Percentiles rank a stretch among this genome's conserved stretches.
phyloP scores from a whole-genome alignment of 257 asterid genomes.

The Nicotiana noctiflora region DNA sequence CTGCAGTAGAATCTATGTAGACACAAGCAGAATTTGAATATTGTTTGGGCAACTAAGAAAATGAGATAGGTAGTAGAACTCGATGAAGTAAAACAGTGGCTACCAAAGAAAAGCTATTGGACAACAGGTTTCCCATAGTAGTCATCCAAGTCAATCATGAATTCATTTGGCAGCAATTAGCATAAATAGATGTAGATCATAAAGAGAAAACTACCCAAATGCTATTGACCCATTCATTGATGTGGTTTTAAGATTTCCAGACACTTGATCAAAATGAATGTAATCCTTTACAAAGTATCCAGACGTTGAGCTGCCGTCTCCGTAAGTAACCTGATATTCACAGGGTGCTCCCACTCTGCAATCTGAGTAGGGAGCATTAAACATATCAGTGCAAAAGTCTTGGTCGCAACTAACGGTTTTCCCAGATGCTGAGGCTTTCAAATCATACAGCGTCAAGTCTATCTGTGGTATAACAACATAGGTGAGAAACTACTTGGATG shows the following conservation, averaged over 20 bases:
- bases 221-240: constrained; percentile 71
- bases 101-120: background rate
- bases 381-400: constrained; percentile 59
- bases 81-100: background rate
- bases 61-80: background rate
- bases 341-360: constrained; percentile 73
- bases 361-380: constrained; percentile 39
- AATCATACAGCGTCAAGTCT: constrained; percentile 61
- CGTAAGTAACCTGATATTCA: constrained; percentile 72
- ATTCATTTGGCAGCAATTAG: background rate
- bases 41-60: background rate
- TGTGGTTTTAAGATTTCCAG: constrained; percentile 68
- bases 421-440: constrained; percentile 63
- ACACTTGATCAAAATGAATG: constrained; percentile 61
- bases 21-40: background rate
- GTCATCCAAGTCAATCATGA: background rate
- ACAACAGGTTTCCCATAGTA: background rate
- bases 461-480: constrained; percentile 40
- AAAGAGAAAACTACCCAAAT: constrained; percentile 66
- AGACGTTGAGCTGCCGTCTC: constrained; percentile 83
- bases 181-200: background rate
- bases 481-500: constrained; percentile 5
- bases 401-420: constrained; percentile 59
- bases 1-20: background rate
- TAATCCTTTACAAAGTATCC: constrained; percentile 77